A percentile compares a stretch with the other conserved stretches of the same genome.
phyloP scores from a whole-genome alignment of 2,329 filamentous ascomycete genomes.

The Domatiomyces globalis region DNA sequence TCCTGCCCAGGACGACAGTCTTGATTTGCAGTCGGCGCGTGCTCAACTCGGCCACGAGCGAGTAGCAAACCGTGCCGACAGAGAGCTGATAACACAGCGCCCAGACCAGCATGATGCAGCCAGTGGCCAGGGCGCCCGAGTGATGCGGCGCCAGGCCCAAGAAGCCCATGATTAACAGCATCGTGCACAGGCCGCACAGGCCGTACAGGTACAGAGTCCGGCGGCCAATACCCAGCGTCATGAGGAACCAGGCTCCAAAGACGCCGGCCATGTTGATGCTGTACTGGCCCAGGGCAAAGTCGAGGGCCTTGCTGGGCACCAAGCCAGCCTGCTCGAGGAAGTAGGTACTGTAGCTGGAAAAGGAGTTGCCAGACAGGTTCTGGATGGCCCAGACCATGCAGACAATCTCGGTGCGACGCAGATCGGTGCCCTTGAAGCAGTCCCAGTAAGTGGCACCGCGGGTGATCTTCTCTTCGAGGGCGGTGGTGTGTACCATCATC shows the following conservation, averaged over 20 bases:
- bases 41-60: constrained; percentile 70
- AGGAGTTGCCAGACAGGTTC: constrained; percentile 49
- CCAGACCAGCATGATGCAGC: constrained; percentile 74
- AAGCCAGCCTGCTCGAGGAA: constrained; percentile 30
- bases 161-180: constrained; percentile 76
- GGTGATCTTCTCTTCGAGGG: constrained; percentile 62
- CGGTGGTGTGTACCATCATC: constrained; percentile 86
- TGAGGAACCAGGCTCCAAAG: constrained; percentile 67
- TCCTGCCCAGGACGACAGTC: constrained; percentile 74
- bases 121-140: constrained; percentile 57
- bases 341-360: constrained; percentile 47
- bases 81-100: constrained; percentile 73
- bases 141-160: constrained; percentile 55
- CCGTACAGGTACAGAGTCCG: constrained; percentile 64
- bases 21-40: constrained; percentile 77
- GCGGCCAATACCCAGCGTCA: constrained; percentile 60
- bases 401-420: constrained; percentile 62
- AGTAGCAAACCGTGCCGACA: constrained; percentile 82
- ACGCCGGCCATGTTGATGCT: constrained; percentile 48
- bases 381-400: constrained; percentile 53
- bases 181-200: constrained; percentile 54
- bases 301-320: constrained; percentile 24
- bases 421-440: constrained; percentile 68
- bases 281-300: constrained; percentile 29
- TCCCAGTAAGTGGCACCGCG: constrained; percentile 61